Percentiles rank a stretch among this genome's conserved stretches.
phyloP scores from a whole-genome alignment of 2,329 filamentous ascomycete genomes.

The Cladobotryum mycophilum region DNA sequence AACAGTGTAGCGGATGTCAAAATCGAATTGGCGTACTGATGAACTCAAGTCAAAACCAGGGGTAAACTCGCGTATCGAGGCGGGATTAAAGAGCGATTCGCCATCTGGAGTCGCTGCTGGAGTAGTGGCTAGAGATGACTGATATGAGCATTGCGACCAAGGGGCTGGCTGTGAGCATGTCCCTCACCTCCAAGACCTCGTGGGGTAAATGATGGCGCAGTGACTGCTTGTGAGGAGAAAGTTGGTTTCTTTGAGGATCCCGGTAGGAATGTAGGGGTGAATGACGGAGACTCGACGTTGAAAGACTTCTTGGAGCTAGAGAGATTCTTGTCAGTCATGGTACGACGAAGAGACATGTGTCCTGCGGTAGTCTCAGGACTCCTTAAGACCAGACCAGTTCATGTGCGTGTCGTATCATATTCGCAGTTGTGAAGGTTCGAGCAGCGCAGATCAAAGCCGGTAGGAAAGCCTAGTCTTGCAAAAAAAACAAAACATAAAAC shows the following conservation, averaged over 20 bases:
- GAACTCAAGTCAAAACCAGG: constrained; percentile 50
- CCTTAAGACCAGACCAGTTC: not conserved
- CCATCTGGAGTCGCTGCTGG: constrained; percentile 36
- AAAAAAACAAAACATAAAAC: too few species aligned
- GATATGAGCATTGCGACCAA: not conserved
- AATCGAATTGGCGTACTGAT: constrained; percentile 31
- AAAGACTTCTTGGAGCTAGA: constrained; percentile 63
- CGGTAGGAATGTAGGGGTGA: constrained; percentile 62
- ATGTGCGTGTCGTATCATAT: not conserved
- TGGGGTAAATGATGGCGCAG: constrained; percentile 78
- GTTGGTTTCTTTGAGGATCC: constrained; percentile 58
- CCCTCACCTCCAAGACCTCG: constrained; percentile 45
- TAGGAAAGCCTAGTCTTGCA: too few species aligned
- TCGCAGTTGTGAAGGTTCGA: not conserved
- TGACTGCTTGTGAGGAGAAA: constrained; percentile 86
- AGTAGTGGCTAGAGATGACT: constrained; percentile 24
- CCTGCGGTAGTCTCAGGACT: not conserved
- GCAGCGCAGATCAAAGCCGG: not conserved
- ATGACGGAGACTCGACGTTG: constrained; percentile 94
- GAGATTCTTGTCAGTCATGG: constrained; percentile 4
- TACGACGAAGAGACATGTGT: not conserved
- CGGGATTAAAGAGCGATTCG: constrained; percentile 49
- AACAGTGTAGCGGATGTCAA: not conserved
- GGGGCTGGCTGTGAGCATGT: not conserved
- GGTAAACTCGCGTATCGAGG: constrained; percentile 53